Evolutionary conservation across 106 monocot species (phyloP).

Genomic region (Dendrobium huoshanense): DNA sequence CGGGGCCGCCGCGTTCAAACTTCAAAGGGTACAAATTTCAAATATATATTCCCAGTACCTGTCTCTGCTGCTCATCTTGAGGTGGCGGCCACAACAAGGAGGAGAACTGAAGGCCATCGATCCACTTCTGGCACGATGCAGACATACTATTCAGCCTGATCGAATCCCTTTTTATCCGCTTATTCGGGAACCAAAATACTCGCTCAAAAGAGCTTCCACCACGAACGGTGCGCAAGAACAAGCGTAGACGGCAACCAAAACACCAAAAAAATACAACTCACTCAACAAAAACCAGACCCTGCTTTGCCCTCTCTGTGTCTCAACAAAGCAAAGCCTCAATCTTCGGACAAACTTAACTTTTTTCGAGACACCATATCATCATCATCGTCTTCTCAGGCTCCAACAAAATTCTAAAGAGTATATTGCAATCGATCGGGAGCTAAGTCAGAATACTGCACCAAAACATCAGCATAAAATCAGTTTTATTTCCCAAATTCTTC

Average conservation of each 20-base stretch:
- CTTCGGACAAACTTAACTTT: neutral
- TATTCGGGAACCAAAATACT: neutral
- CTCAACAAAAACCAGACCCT: neutral
- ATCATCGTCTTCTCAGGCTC: neutral
- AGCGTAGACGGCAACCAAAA: neutral
- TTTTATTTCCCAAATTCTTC: neutral
- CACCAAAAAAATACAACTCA: neutral
- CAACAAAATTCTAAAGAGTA: neutral
- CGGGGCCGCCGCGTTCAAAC: too few species aligned
- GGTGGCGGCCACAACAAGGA: constrained; percentile 80
- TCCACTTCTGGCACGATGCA: constrained; percentile 61
- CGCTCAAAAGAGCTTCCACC: neutral
- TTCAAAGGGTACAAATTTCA: too few species aligned
- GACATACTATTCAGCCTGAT: constrained; percentile 1
- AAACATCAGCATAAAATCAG: neutral
- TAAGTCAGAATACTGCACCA: neutral
- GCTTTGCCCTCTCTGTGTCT: neutral
- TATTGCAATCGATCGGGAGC: neutral
- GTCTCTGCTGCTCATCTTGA: constrained; percentile 72
- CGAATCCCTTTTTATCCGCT: neutral
- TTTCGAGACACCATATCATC: too few species aligned
- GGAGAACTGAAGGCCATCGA: constrained; percentile 80
- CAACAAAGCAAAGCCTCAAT: neutral
- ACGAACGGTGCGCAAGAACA: neutral
- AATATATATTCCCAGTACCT: constrained; percentile 29